These are phyloP conservation scores for Calycina herbarum DNA, from an alignment of 2,329 filamentous ascomycete genomes.

Conservation along the genomic window DNA sequence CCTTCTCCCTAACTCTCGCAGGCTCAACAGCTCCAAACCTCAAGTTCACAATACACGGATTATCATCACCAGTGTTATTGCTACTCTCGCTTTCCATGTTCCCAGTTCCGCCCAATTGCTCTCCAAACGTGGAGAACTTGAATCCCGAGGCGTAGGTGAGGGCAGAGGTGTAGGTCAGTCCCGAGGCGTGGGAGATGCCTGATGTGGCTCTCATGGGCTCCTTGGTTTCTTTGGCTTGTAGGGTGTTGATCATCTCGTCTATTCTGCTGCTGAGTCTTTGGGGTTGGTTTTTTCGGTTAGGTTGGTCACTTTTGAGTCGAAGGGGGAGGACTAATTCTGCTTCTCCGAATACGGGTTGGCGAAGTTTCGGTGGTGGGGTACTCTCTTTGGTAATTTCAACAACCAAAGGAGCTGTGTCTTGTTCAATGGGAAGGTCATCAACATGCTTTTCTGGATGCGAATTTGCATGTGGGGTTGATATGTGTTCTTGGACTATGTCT, in stretches of 20 bases:
- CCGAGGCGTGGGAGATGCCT: neutral
- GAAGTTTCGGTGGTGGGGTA: neutral
- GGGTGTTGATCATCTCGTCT: neutral
- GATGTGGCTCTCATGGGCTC: neutral
- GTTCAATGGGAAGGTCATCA: neutral
- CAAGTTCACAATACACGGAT: neutral
- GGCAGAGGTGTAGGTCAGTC: neutral
- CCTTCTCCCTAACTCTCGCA: neutral
- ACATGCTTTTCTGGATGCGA: neutral
- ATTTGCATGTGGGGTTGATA: neutral
- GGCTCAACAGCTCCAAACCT: neutral
- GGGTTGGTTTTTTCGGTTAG: neutral
- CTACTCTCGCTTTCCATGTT: neutral
- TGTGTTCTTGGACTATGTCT: neutral
- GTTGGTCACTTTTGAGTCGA: neutral
- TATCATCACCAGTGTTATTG: constrained; percentile 1
- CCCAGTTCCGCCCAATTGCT: neutral
- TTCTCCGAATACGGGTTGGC: neutral
- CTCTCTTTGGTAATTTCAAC: neutral
- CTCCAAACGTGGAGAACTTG: constrained; percentile 8
- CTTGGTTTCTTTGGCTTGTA: neutral
- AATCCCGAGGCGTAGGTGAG: neutral
- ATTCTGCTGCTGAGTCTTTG: constrained; percentile 3
- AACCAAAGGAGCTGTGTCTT: neutral
- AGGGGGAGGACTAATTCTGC: neutral